These are phyloP conservation scores for Adansonia rubrostipa DNA, from an alignment of 441 rosid species.

Conservation along the genomic window DNA sequence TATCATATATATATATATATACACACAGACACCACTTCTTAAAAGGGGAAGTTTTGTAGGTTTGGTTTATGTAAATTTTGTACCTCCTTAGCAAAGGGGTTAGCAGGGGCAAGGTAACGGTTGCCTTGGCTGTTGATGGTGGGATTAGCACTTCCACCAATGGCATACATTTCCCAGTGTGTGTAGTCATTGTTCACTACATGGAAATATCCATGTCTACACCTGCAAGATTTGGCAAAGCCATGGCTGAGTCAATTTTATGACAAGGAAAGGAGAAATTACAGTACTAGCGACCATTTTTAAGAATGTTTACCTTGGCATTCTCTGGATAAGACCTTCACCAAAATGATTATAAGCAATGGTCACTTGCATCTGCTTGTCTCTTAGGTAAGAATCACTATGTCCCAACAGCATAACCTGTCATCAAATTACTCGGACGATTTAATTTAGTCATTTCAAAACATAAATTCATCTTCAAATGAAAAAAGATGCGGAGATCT, in stretches of 20 bases:
- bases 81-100: slow-evolving; percentile 72
- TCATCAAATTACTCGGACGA: background rate
- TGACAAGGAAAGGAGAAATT: background rate
- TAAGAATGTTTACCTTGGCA: slow-evolving; percentile 58
- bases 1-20: background rate
- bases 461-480: too few species aligned
- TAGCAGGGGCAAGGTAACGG: slow-evolving; percentile 62
- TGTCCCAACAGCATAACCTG: slow-evolving; percentile 85
- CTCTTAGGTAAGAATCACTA: slow-evolving; percentile 67
- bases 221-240: slow-evolving; percentile 42
- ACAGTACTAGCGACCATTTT: background rate
- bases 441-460: background rate
- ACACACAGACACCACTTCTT: too few species aligned
- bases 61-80: background rate
- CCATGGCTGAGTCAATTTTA: background rate
- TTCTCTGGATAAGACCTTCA: slow-evolving; percentile 73
- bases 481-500: too few species aligned
- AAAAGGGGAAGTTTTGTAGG: background rate
- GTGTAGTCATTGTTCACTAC: slow-evolving; percentile 75
- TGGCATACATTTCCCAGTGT: slow-evolving; percentile 77
- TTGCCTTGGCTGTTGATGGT: slow-evolving; percentile 77
- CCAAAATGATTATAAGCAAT: slow-evolving; percentile 78
- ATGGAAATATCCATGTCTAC: slow-evolving; percentile 74
- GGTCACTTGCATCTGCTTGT: slow-evolving; percentile 74
- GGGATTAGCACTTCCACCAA: slow-evolving; percentile 77